Evolutionary conservation across 768 basidiomycete species (phyloP), one percentile per base, ranked within the genome.

Genomic region (Rhizopogon vinicolor): DNA sequence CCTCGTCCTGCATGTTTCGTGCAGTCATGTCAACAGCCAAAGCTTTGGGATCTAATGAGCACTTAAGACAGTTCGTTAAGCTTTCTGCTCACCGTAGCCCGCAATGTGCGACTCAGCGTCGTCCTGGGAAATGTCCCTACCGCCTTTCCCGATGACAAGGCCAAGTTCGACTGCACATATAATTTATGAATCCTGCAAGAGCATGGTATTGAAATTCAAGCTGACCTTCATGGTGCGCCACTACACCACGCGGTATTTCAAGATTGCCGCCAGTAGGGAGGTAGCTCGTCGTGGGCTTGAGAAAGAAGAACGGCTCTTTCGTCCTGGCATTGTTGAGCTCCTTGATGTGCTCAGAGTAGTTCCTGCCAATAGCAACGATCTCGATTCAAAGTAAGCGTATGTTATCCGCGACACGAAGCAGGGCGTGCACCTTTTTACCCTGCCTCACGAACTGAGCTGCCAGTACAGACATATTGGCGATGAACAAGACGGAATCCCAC

Each of bases 1-100:
- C 91, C 46, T 84, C 85, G 53, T 97, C 90, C 69, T 99, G 97
- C 66, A 98, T 74, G 73, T 98, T 98, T 13, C 97, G 83, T 7
- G 89, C 97, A 1, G 97, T 98, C 87, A 98, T 90, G 67, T 98
- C 96, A 52, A 98, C 89, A 3, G 93, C 93, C 58, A 98, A 75
- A 46, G 93, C 94, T 97, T 31, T 58, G 48, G 33, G 48, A 44
- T 54, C 52, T 53, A 7, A 14, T 25, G 8, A 22, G 28, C 19
- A 35, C 3, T 19, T 28, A 19, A 25, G 0, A 18, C 9, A 25
- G 9, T 22, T 10, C 10, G 3, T 2, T 14, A 6, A 22, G 3
- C 28, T 1, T 18, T 29, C 8, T 16, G 43, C 82, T 49, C 62
- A 96, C 95, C 86, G 71, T 98, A 98, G 40, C 97, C 97, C 3